Conservation (phyloP, 2,329 filamentous ascomycete genomes). For the Botryotinia narcissicola region DNA sequence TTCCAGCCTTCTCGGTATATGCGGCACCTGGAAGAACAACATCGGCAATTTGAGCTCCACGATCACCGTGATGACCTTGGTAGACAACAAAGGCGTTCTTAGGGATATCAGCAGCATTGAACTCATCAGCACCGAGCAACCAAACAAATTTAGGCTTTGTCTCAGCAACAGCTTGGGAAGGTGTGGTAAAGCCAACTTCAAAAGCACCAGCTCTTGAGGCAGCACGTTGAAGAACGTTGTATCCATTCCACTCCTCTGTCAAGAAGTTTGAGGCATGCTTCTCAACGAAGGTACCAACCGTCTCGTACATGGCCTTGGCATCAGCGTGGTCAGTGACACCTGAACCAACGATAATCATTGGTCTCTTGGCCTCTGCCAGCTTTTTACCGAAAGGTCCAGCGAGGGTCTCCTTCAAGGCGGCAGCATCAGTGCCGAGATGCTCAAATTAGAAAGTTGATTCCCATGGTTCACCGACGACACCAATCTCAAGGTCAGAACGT, state of each 20-base stretch:
- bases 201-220: conserved; percentile 92
- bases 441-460: conserved; percentile 95
- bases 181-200: conserved; percentile 90
- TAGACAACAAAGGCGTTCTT: conserved; percentile 97
- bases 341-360: conserved; percentile 96
- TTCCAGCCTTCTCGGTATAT: conserved; percentile 95
- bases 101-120: conserved; percentile 80
- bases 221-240: conserved; percentile 91
- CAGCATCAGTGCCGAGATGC: conserved; percentile 77
- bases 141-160: conserved; percentile 93
- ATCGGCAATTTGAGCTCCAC: conserved; percentile 87
- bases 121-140: conserved; percentile 93
- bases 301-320: conserved; percentile 90
- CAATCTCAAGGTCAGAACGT: conserved; percentile 89
- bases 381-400: conserved; percentile 90
- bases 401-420: conserved; percentile 80
- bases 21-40: conserved; percentile 90
- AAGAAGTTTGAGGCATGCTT: conserved; percentile 88
- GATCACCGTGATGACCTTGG: conserved; percentile 96
- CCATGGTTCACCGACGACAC: conserved; percentile 84
- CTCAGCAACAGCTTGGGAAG: conserved; percentile 75
- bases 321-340: conserved; percentile 88
- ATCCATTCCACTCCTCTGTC: conserved; percentile 92
- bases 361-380: conserved; percentile 79
- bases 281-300: conserved; percentile 84